Evolutionary conservation across 768 basidiomycete genomes (phyloP), one percentile per base, ranked within the genome.

Genomic region (Cystobasidium ongulense): DNA sequence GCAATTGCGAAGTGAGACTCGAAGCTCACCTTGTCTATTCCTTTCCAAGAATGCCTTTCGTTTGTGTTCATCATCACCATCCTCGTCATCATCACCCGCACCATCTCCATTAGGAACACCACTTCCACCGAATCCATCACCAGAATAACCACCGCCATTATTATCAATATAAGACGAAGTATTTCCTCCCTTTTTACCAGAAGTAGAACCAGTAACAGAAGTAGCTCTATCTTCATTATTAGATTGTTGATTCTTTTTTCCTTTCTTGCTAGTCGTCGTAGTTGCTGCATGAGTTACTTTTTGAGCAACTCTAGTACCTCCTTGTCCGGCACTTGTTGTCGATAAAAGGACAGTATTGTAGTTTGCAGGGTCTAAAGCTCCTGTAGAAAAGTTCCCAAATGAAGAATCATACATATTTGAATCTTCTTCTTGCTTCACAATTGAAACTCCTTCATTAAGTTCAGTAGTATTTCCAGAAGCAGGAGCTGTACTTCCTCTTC

Each of bases 31-130:
- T 29, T 71, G 68, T 38, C 68, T 54, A 43, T 71, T 71, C 17
- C 68, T 5, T 27, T 71, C 68, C 33, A 71, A 59, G 68, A 71
- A 71, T 3, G 68, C 68, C 25, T 71, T 71, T 36, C 68, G 15
- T 38, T 71, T 71, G 13, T 29, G 25, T 36, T 71, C 68, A 29
- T 67, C 65, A 35, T 71, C 68, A 27, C 43, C 68, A 11, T 71
- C 68, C 13, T 59, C 68, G 11, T 33, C 39, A 39, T 43, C 65
- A n/a, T 52, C 65, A 52, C 41, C 68, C 13, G 59, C 46, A 5
- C 23, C 68, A 23, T 46, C 43, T 4, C 38, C 31, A 52, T 25
- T 52, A 29, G 15, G 15, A 7, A n/a, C 27, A 29, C 8, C 5
- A n/a, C 52, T n/a, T 7, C 21, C 27, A 59, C 29, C 13, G 11